A percentile compares a stretch with the other conserved stretches of the same genome.
phyloP scores from a whole-genome alignment of 2,329 filamentous ascomycete genomes.

The Cercospora zeina region DNA sequence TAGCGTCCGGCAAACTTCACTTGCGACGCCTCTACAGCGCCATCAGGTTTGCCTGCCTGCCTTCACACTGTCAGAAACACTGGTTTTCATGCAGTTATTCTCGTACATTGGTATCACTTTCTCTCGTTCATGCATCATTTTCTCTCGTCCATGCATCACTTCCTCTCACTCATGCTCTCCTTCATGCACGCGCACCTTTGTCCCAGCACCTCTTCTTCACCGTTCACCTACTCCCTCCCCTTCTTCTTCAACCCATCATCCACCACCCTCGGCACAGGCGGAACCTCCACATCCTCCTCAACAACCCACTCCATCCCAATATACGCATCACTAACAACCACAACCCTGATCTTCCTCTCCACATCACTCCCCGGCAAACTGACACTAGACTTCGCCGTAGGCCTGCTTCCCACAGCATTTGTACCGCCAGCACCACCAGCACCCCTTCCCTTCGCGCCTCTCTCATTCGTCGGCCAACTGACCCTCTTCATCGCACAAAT shows the following conservation, averaged over 20 bases:
- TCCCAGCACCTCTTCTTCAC: not conserved
- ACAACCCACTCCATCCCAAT: slow-evolving; percentile 68
- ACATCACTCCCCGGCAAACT: slow-evolving; percentile 58
- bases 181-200: not conserved
- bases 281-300: slow-evolving; percentile 54
- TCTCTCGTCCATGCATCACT: not conserved
- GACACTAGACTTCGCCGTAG: slow-evolving; percentile 59
- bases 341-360: slow-evolving; percentile 67
- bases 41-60: too few species aligned
- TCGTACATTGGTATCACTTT: not conserved
- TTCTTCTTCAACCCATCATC: slow-evolving; percentile 41
- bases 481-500: slow-evolving; percentile 83
- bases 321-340: slow-evolving; percentile 85
- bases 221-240: slow-evolving; percentile 10
- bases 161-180: not conserved
- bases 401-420: slow-evolving; percentile 40
- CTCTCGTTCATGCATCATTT: not conserved
- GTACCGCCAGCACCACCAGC: too few species aligned
- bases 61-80: too few species aligned
- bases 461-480: slow-evolving; percentile 61
- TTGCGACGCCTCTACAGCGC: too few species aligned
- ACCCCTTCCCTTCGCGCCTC: slow-evolving; percentile 34
- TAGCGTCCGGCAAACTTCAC: not conserved
- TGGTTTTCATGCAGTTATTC: not conserved
- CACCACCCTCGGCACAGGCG: slow-evolving; percentile 38